Percentiles rank a stretch among this genome's conserved stretches.
phyloP scores from a whole-genome alignment of 495 filamentous ascomycete genomes.

The Xylaria bambusicola region DNA sequence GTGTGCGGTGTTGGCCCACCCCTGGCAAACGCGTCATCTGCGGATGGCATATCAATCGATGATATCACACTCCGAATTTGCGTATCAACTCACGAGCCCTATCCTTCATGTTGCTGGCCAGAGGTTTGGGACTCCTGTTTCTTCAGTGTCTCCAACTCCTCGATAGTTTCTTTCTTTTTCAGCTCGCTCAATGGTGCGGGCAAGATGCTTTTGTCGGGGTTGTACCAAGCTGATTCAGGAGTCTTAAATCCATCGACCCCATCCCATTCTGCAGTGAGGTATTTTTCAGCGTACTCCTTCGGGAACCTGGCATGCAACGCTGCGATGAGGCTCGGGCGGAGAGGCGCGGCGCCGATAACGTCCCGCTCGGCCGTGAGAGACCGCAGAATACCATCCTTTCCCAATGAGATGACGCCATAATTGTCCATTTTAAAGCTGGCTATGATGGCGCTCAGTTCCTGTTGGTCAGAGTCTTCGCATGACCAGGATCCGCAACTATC shows the following conservation, averaged over 20 bases:
- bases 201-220: constrained; percentile 6
- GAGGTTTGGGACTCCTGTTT: constrained; percentile 1
- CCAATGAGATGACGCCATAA: constrained; percentile 1
- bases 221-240: constrained; percentile 2
- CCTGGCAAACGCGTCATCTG: neutral
- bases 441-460: constrained; percentile 1
- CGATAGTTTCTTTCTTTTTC: neutral
- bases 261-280: constrained; percentile 6
- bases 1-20: neutral
- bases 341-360: constrained; percentile 2
- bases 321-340: constrained; percentile 7
- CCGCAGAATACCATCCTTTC: constrained; percentile 4
- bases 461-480: constrained; percentile 1
- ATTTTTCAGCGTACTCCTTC: constrained; percentile 1
- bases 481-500: constrained; percentile 1
- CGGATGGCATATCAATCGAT: neutral
- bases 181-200: neutral
- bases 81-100: constrained; percentile 1
- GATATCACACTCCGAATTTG: neutral
- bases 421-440: neutral
- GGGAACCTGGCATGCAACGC: constrained; percentile 1
- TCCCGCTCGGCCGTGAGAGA: constrained; percentile 5
- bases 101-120: neutral
- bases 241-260: constrained; percentile 4
- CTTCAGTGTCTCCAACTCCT: neutral